Evolutionary conservation across 1,284 basidiomycete genomes (phyloP).

Genomic region (Trichosporon sp.): DNA sequence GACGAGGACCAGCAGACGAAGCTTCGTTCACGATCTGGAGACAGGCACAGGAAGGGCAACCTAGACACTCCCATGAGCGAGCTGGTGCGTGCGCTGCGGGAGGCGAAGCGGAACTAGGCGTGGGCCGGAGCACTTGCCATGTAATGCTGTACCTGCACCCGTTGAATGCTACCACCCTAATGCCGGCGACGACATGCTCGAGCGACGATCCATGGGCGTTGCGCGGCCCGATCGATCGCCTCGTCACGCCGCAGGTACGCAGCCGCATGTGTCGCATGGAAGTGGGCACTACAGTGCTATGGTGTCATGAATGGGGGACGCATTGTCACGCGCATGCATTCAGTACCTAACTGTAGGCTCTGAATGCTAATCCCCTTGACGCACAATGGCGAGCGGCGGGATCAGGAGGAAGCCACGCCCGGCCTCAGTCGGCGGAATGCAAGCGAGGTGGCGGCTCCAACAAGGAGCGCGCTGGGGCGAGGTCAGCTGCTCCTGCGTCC

Average conservation of each 20-base stretch:
- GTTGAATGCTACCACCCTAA: background rate
- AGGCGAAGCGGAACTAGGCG: background rate
- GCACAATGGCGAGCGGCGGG: background rate
- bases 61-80: constrained; percentile 5
- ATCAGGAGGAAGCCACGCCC: background rate
- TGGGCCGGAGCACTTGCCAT: background rate
- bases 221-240: background rate
- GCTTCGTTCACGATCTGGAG: background rate
- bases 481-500: background rate
- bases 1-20: constrained; percentile 5
- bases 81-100: constrained; percentile 14
- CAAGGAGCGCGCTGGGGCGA: background rate
- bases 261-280: background rate
- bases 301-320: background rate
- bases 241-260: background rate
- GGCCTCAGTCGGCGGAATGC: background rate
- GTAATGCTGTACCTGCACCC: background rate
- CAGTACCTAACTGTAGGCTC: background rate
- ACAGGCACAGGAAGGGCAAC: background rate
- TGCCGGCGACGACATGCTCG: background rate
- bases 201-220: background rate
- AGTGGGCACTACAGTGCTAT: background rate
- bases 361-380: background rate
- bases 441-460: background rate
- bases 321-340: background rate